These are phyloP conservation scores for Mycena rosella DNA, from an alignment of 768 basidiomycete genomes.

Conservation along the genomic window DNA sequence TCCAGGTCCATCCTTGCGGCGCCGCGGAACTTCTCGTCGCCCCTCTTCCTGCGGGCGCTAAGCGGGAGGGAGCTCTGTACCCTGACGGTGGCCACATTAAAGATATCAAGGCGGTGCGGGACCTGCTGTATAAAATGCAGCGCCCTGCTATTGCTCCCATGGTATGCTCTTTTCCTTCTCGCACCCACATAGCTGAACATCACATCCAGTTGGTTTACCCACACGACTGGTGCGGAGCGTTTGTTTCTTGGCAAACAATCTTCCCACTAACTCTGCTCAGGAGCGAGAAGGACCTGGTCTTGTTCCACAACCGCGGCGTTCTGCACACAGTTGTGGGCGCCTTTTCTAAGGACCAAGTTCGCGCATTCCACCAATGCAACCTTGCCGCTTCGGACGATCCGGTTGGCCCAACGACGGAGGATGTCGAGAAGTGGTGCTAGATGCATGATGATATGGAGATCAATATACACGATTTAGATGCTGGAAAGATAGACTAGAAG, in stretches of 20 bases:
- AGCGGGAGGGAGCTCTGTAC: conserved; percentile 75
- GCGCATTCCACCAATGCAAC: conserved; percentile 90
- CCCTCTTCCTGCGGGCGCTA: conserved; percentile 75
- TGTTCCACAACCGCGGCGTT: conserved; percentile 91
- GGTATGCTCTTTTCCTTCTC: conserved; percentile 52
- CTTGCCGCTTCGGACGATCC: conserved; percentile 84
- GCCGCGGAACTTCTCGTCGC: conserved; percentile 74
- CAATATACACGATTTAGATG: background rate
- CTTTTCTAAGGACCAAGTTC: conserved; percentile 74
- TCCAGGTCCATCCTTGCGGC: conserved; percentile 92
- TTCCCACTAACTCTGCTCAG: conserved; percentile 36
- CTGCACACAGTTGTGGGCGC: conserved; percentile 87
- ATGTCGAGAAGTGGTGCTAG: conserved; percentile 51
- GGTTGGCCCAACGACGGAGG: conserved; percentile 72
- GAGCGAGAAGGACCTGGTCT: conserved; percentile 76
- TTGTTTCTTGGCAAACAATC: background rate
- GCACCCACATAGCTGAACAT: background rate
- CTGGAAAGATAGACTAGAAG: too few species aligned
- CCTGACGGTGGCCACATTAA: conserved; percentile 86
- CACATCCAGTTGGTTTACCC: conserved; percentile 79
- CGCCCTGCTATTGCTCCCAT: conserved; percentile 89
- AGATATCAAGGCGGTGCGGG: conserved; percentile 81
- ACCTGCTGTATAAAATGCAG: conserved; percentile 87
- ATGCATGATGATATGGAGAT: background rate
- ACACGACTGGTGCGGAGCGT: conserved; percentile 77